Evolutionary conservation across 495 filamentous ascomycete genomes (phyloP).

Genomic region (Aspergillus ellipticus): DNA sequence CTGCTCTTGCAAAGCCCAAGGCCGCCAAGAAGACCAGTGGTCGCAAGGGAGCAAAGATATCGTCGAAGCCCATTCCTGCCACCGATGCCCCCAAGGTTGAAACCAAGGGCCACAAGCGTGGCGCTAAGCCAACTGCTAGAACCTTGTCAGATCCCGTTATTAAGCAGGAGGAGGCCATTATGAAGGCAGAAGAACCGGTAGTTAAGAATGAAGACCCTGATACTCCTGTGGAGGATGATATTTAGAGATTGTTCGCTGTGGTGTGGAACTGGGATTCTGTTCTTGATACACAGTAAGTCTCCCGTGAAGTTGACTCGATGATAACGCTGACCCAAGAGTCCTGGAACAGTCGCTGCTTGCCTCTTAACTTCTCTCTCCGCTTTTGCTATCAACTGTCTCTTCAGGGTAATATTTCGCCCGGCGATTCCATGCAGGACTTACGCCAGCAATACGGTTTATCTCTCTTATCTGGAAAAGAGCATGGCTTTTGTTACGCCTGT

Average conservation of each 20-base stretch:
- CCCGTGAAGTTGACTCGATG: no score
- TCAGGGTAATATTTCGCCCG: no score
- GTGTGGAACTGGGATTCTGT: neutral
- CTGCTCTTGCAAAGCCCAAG: neutral
- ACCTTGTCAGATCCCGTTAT: neutral
- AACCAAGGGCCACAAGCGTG: neutral
- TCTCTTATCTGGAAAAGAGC: no score
- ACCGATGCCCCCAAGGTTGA: neutral
- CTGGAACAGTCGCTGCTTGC: no score
- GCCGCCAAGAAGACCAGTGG: neutral
- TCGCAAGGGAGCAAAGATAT: conserved; percentile 9
- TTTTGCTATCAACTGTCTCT: no score
- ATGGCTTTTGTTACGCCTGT: neutral
- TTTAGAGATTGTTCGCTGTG: neutral
- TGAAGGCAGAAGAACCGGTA: no score
- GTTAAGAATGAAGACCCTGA: neutral
- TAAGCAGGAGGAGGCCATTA: neutral
- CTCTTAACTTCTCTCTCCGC: no score
- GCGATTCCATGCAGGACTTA: neutral
- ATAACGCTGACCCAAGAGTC: no score
- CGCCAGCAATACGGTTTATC: no score
- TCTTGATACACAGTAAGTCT: no score
- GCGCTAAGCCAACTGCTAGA: neutral
- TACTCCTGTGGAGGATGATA: neutral
- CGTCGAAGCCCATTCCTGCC: neutral